These are phyloP conservation scores for Yamadazyma laniorum DNA, from an alignment of 805 yeast species.

Conservation along the genomic window DNA sequence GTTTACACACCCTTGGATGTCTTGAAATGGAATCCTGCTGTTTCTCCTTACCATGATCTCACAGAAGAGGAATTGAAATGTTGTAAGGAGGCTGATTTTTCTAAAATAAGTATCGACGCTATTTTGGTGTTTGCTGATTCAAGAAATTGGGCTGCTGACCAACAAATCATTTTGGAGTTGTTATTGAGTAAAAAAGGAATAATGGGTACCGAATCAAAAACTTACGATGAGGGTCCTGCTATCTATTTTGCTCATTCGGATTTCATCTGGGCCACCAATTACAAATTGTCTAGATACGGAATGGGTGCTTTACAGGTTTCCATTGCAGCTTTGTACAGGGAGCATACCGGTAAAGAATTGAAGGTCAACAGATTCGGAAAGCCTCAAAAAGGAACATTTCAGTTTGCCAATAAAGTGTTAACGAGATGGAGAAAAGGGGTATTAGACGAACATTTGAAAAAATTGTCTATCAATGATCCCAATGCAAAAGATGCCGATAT, in stretches of 20 bases:
- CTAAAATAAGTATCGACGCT: conserved; percentile 68
- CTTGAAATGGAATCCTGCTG: conserved; percentile 83
- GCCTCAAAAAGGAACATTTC: conserved; percentile 85
- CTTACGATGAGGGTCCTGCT: conserved; percentile 74
- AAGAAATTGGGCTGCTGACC: conserved; percentile 91
- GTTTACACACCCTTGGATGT: conserved; percentile 82
- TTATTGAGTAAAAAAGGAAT: conserved; percentile 73
- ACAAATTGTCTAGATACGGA: conserved; percentile 78
- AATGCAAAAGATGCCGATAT: conserved; percentile 42
- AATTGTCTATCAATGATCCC: conserved; percentile 43
- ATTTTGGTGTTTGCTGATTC: conserved; percentile 89
- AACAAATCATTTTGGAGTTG: conserved; percentile 82
- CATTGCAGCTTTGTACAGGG: conserved; percentile 78
- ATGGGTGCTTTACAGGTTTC: conserved; percentile 94
- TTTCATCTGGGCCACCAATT: conserved; percentile 91
- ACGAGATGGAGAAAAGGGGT: conserved; percentile 77
- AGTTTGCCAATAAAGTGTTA: conserved; percentile 76
- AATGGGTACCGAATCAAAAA: conserved; percentile 77
- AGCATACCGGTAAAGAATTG: conserved; percentile 79
- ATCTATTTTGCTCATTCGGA: conserved; percentile 89
- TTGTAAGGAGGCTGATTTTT: conserved; percentile 60
- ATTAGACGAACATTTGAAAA: conserved; percentile 68
- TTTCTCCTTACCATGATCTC: conserved; percentile 76
- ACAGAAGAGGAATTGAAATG: conserved; percentile 66
- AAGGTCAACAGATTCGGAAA: conserved; percentile 84